Evolutionary conservation across 192 early-diverging fungal species (phyloP).

Genomic region (Entomortierella beljakovae): DNA sequence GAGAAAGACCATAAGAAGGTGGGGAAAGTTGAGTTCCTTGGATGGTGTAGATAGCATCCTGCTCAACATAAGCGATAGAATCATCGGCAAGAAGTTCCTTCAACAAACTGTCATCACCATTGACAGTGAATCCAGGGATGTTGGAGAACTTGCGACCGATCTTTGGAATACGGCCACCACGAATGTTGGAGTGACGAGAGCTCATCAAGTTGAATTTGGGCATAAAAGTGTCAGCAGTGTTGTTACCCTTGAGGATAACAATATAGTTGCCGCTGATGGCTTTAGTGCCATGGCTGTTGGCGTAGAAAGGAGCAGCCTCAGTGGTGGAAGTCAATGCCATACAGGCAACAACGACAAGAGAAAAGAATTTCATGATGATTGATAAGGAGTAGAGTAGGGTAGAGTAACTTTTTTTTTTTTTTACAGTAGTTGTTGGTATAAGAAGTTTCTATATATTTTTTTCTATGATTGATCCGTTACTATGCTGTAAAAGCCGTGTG

Average conservation of each 20-base stretch:
- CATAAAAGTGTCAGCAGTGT: constrained; percentile 14
- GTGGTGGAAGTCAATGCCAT: constrained; percentile 22
- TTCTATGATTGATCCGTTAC: not conserved
- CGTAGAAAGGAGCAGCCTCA: constrained; percentile 23
- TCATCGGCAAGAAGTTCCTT: constrained; percentile 17
- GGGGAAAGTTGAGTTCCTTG: constrained; percentile 18
- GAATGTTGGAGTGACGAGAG: constrained; percentile 13
- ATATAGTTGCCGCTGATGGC: constrained; percentile 70
- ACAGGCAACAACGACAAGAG: constrained; percentile 44
- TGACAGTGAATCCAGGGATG: constrained; percentile 55
- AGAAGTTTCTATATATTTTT: not conserved
- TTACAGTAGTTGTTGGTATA: not conserved
- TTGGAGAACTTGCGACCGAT: constrained; percentile 18
- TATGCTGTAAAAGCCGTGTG: too few relatives aligned
- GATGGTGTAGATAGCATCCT: constrained; percentile 62
- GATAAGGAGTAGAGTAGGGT: not conserved
- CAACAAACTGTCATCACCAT: constrained; percentile 10
- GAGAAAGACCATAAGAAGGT: constrained; percentile 59
- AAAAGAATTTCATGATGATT: constrained; percentile 39
- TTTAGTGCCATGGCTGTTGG: constrained; percentile 50
- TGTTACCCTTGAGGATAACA: constrained; percentile 68
- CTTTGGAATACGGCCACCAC: not conserved
- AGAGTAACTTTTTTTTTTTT: not conserved
- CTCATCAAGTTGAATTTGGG: constrained; percentile 53
- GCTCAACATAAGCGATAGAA: constrained; percentile 77